Evolutionary conservation across 2,329 filamentous ascomycete genomes (phyloP).

Genomic region (Colletotrichum sp.): DNA sequence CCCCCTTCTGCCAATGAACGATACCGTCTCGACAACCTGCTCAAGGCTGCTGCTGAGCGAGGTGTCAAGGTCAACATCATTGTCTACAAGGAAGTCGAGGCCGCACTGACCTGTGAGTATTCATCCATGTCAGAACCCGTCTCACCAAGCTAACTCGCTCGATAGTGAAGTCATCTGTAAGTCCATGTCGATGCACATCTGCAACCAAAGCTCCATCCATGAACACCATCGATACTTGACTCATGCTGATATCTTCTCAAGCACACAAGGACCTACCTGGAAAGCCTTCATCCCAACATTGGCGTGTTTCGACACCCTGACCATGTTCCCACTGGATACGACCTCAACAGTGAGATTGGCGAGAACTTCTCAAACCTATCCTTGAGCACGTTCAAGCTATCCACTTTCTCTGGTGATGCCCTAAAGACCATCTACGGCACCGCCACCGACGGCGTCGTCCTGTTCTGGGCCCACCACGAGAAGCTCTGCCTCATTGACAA

Average conservation of each 20-base stretch:
- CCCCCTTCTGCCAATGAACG: slow-evolving; percentile 82
- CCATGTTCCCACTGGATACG: slow-evolving; percentile 77
- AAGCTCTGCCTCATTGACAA: slow-evolving; percentile 86
- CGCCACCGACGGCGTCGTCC: slow-evolving; percentile 73
- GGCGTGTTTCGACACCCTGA: slow-evolving; percentile 90
- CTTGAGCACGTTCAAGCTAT: slow-evolving; percentile 57
- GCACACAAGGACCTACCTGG: slow-evolving; percentile 82
- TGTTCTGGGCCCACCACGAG: slow-evolving; percentile 95
- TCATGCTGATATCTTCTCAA: slow-evolving; percentile 29
- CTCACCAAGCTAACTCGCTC: slow-evolving; percentile 13
- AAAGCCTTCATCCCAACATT: slow-evolving; percentile 82
- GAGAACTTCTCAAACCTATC: slow-evolving; percentile 57
- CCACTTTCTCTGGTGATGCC: slow-evolving; percentile 73
- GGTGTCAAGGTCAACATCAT: slow-evolving; percentile 87
- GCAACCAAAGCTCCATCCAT: slow-evolving; percentile 55
- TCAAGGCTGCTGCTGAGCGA: slow-evolving; percentile 80
- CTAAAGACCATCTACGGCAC: slow-evolving; percentile 83
- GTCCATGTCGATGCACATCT: slow-evolving; percentile 27
- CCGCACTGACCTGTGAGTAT: slow-evolving; percentile 77
- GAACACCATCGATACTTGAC: slow-evolving; percentile 24
- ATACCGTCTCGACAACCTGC: slow-evolving; percentile 84
- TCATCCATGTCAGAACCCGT: slow-evolving; percentile 31
- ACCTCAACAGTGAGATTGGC: slow-evolving; percentile 71
- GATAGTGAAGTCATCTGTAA: slow-evolving; percentile 46
- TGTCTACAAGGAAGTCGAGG: slow-evolving; percentile 90